Evolutionary conservation across 1,139 yeast species (phyloP).

Genomic region (Yamadazyma taylorii): DNA sequence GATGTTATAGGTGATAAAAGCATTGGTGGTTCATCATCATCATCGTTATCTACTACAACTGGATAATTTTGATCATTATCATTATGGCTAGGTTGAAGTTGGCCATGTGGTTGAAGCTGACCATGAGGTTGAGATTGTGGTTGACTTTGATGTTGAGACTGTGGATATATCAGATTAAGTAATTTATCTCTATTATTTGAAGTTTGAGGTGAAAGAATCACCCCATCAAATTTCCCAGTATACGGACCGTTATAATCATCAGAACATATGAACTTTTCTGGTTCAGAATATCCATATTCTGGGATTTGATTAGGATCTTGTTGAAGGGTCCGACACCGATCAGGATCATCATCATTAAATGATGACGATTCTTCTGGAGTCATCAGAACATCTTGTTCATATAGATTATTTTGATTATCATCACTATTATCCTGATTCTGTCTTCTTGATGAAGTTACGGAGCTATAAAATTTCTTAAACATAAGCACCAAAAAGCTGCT

Average conservation of each 20-base stretch:
- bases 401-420: background rate
- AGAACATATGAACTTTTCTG: background rate
- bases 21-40: constrained; percentile 20
- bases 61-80: background rate
- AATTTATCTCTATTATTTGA: constrained; percentile 6
- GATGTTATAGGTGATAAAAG: constrained; percentile 39
- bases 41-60: background rate
- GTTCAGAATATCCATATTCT: background rate
- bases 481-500: constrained; percentile 4
- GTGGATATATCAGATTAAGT: background rate
- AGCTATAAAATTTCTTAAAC: constrained; percentile 11
- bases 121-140: no score
- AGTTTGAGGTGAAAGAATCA: constrained; percentile 11
- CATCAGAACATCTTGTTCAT: constrained; percentile 1
- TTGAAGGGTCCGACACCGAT: background rate
- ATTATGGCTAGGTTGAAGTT: no score
- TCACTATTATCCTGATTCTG: background rate
- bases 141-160: no score
- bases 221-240: constrained; percentile 8
- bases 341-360: background rate
- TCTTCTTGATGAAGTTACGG: constrained; percentile 5
- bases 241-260: constrained; percentile 1
- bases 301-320: background rate
- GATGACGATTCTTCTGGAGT: constrained; percentile 1
- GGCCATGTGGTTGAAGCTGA: no score